phyloP scores from a whole-genome alignment of 2,329 filamentous ascomycete species.

The Neocucurbitaria cava region DNA sequence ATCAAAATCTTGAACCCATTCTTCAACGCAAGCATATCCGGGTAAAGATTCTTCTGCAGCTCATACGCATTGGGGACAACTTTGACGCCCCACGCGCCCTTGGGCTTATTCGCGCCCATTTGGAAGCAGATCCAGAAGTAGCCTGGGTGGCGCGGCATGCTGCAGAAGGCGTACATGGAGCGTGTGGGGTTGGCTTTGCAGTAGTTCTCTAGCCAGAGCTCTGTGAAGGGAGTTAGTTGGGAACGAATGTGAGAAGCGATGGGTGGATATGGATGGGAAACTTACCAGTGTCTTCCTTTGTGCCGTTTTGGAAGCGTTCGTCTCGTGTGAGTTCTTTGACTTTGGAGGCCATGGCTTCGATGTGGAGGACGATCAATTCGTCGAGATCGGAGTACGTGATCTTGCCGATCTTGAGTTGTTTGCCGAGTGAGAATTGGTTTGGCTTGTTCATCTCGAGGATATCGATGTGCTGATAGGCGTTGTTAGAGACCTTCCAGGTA shows the following conservation, averaged over 20 bases:
- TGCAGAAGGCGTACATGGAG: constrained; percentile 94
- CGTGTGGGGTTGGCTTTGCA: constrained; percentile 94
- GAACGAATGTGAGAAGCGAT: too few species aligned
- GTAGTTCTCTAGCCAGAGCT: constrained; percentile 95
- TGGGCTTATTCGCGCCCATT: constrained; percentile 75
- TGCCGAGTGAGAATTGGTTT: constrained; percentile 92
- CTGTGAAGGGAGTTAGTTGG: constrained; percentile 60
- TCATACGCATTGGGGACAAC: constrained; percentile 94
- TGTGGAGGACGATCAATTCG: constrained; percentile 94
- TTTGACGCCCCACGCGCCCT: constrained; percentile 84
- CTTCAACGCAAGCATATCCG: constrained; percentile 92
- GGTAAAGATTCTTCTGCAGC: constrained; percentile 85
- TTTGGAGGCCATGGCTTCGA: constrained; percentile 97
- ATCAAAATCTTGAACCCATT: constrained; percentile 96
- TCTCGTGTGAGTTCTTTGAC: constrained; percentile 95
- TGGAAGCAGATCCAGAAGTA: constrained; percentile 99
- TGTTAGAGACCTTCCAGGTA: constrained; percentile 97
- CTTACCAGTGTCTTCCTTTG: constrained; percentile 83
- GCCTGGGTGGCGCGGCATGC: constrained; percentile 88
- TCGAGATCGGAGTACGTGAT: constrained; percentile 96
- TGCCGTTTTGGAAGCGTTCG: constrained; percentile 89
- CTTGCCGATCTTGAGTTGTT: constrained; percentile 83
- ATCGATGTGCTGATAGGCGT: constrained; percentile 97
- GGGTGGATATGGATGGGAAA: constrained; percentile 18
- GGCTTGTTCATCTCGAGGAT: constrained; percentile 97